Evolutionary conservation across 345 rosid species (phyloP), one percentile per base, ranked within the genome.

Genomic region (Lumnitzera racemosa): DNA sequence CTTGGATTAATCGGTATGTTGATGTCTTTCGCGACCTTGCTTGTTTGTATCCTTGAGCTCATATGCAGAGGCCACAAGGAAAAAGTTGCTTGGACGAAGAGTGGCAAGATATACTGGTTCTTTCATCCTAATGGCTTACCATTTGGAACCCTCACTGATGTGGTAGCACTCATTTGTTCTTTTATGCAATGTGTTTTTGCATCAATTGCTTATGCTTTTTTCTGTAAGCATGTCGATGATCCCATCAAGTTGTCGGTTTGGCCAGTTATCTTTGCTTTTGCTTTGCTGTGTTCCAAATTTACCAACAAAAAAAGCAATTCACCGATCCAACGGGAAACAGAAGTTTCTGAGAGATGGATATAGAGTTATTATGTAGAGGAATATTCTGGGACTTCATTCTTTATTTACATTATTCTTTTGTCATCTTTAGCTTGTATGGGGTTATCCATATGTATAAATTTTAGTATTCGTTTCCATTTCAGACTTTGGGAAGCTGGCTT

Each of bases 1-100:
- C 61, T 36, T 27, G 67, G 62, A 13, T 48, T 65, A 15, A 17
- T 61, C 20, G 59, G 51, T 23, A 60, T 65, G 70, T 13, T 71
- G 36, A 46, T 61, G n/a, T 56, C 74, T 43, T 61, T 27, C 15
- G 16, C n/a, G 16, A 58, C 60, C 52, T 25, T 49, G 12, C 2
- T 61, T 8, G 31, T 53, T 24, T 60, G 70, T 54, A 47, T 70
- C n/a, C 13, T 11, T 15, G 55, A 70, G 51, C 58, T 64, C 20
- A 58, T 58, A 16, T 56, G 29, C 51, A 51, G 51, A 36, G 66
- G 66, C 7, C 23, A 57, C 46, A 49, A 49, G 12, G 61, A 49
- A 49, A 27, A 60, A 49, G 61, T 61, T 20, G 15, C 1, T 13
- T 68, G 66, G 66, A 61, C 15, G 61, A 52, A 17, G 55, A 51